Evolutionary conservation across 805 yeast genomes (phyloP), one percentile per base, ranked within the genome.

Genomic region (Lipomyces kockii): DNA sequence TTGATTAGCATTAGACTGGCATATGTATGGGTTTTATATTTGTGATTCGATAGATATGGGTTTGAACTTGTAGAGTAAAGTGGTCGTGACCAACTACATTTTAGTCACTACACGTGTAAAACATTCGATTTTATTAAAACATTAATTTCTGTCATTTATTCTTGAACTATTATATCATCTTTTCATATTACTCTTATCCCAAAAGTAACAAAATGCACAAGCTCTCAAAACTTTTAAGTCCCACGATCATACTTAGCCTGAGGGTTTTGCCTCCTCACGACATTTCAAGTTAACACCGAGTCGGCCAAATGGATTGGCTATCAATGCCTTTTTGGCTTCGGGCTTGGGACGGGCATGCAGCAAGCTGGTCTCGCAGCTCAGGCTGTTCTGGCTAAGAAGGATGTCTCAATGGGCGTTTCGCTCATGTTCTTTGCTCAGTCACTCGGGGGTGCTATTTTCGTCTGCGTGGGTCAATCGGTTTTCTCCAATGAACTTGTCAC

Each of bases 271-370:
- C 60, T 83, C 11, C 62, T 84, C 6, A 61, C 79, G 0, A 74
- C 85, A 17, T 78, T 85, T 29, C 73, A 76, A 1, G 78, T 77
- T 11, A 77, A 83, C 55, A 78, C 86, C 1, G 65, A 78, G 3
- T 64, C 71, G 1, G 74, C 81, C 0, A 62, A 74, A 32, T 78
- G 81, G 63, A 80, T 85, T 61, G 85, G 87, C 0, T 76, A 80
- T 37, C 80, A 83, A 63, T 81, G 85, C 34, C 71, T 83, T 4
- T 73, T 78, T 9, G 89, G 89, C 27, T 76, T 82, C 6, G 79
- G 84, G 0, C 75, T 81, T 53, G 89, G 89, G 2, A 8, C 20
- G 43, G 35, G 65, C 37, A 25, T 59, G 54, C 55, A 56, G 22
- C 65, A 25, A 12, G 25, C 64, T 17, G 4, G 11, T 7, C 20